Conservation (phyloP, 176 grass and related monocot genomes). For the Luzula sylvatica region DNA sequence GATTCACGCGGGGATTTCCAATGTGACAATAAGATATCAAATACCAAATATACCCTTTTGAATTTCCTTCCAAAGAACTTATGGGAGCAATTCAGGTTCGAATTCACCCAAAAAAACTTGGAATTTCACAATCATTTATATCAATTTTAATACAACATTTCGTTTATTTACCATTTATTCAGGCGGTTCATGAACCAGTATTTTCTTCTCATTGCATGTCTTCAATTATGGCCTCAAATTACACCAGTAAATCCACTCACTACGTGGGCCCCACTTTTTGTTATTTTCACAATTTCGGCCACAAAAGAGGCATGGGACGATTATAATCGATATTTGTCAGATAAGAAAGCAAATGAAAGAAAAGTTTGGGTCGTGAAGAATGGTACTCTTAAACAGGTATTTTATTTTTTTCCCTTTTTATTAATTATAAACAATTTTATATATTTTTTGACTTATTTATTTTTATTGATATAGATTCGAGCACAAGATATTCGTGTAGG, state of each 20-base stretch:
- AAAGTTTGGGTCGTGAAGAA: conserved; percentile 69
- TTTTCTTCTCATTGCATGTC: conserved; percentile 83
- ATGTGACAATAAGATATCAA: conserved; percentile 68
- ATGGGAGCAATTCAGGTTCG: conserved; percentile 82
- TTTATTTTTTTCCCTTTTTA: conserved; percentile 13
- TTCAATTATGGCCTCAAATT: conserved; percentile 79
- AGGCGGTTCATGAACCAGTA: conserved; percentile 98
- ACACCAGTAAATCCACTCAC: conserved; percentile 82
- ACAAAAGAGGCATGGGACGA: conserved; percentile 97
- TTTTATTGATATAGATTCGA: conserved; percentile 41
- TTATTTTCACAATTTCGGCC: conserved; percentile 92
- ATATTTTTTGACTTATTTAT: too few species aligned
- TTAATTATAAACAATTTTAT: neutral
- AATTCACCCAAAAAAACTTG: too few species aligned
- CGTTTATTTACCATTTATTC: neutral
- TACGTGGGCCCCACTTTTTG: conserved; percentile 79
- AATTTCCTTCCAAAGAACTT: conserved; percentile 88
- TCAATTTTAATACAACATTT: conserved; percentile 3
- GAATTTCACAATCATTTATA: too few species aligned
- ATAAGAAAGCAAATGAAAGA: conserved; percentile 91
- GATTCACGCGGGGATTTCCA: conserved; percentile 31
- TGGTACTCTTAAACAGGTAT: conserved; percentile 47
- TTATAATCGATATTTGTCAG: conserved; percentile 85
- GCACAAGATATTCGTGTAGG: conserved; percentile 83
- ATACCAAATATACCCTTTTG: conserved; percentile 80